Base-by-base conservation (phyloP, 768 basidiomycete species). In the Hebeloma cylindrosporum region DNA sequence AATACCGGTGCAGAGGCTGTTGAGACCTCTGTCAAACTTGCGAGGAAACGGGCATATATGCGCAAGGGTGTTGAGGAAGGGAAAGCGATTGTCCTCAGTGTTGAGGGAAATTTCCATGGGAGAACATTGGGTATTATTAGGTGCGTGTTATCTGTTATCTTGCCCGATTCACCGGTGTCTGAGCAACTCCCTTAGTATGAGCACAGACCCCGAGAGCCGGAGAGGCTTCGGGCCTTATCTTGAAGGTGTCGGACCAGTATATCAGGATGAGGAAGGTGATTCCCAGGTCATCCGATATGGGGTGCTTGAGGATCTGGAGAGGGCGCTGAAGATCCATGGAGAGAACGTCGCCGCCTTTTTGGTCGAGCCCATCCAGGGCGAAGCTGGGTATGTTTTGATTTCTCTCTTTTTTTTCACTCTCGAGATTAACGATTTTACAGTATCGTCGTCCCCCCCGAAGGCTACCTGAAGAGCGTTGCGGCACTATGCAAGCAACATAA, bases 1-100 rank as follows among this genome's bases (percentile, higher is more conserved):
- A 99, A 99, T 75, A 98, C 95, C 1, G 95, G 95, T 34, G 93
- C 93, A 1, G 96, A 99, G 61, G 96, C 96, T 6, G 96, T 98
- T 43, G 96, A 99, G 71, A 96, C 94, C 0, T 82, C 85, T n/a
- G 66, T 99, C 63, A 99, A 99, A 75, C 77, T 98, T 13, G 85
- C 96, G 0, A 71, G 96, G 54, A 97, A 97, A 71, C 98, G 96
- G 96, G 95, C 88, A 2, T 97, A 98, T 68, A 76, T 76, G 71
- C 79, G 79, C 69, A 98, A 92, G 72, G 83, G 80, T 30, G 84
- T 91, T 23, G 72, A 80, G 37, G 82, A 83, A 43, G 91, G 88
- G 36, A 76, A 86, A 56, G 96, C 95, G 0, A 79, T 93, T 58
- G 77, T 99, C 7, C 71, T 98, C 32, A 86, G 85, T 48, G 93